Conservation (phyloP, 148 eudicot genomes). For the Rhododendron ferrugineum region DNA sequence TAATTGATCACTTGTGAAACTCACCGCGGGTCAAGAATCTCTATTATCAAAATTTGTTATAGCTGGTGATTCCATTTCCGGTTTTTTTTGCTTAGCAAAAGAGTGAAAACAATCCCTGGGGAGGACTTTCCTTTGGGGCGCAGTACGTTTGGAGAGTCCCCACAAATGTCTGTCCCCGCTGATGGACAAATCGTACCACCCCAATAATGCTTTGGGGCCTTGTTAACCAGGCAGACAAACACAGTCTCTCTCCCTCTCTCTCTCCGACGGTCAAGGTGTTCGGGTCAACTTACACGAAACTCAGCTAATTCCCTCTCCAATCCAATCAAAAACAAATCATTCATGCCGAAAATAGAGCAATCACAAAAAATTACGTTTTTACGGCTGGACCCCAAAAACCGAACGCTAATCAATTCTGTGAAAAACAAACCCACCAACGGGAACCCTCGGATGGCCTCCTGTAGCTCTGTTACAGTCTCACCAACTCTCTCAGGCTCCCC, state of each 20-base stretch:
- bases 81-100: background rate
- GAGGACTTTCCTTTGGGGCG: constrained; percentile 3
- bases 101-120: background rate
- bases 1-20: no score
- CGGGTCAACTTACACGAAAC: no score
- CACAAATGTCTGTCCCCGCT: constrained; percentile 34
- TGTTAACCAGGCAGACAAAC: constrained; percentile 24
- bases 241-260: background rate
- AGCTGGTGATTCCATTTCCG: background rate
- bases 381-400: background rate
- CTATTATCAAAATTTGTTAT: no score
- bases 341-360: background rate
- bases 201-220: constrained; percentile 43
- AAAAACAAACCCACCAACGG: background rate
- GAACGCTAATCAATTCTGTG: background rate
- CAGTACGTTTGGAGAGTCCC: constrained; percentile 15
- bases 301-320: background rate
- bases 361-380: background rate
- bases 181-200: constrained; percentile 42
- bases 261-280: background rate
- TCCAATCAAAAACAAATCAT: no score
- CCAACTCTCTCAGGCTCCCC: constrained; percentile 14
- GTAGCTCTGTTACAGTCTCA: background rate
- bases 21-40: background rate
- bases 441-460: background rate